A percentile compares a stretch with the other conserved stretches of the same genome.
These are phyloP conservation scores for Aspergillus eucalypticola DNA, from an alignment of 2,329 filamentous ascomycete species.

Conservation along the genomic window DNA sequence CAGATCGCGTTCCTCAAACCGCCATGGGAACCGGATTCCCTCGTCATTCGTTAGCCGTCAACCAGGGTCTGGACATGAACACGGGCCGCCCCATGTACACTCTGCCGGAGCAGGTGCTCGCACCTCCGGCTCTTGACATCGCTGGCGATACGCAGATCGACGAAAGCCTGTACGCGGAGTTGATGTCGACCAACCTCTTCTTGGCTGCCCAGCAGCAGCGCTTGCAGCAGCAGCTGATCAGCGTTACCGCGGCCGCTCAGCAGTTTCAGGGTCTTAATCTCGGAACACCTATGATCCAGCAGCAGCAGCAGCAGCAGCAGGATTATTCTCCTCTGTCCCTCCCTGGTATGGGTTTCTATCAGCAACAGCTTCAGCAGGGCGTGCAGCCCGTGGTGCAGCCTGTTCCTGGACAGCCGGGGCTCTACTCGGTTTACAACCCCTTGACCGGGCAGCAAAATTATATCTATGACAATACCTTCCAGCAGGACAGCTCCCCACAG, in stretches of 20 bases:
- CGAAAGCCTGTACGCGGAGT: conserved; percentile 79
- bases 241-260: conserved; percentile 77
- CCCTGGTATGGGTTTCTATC: conserved; percentile 60
- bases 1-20: conserved; percentile 58
- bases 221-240: conserved; percentile 88
- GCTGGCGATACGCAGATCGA: conserved; percentile 73
- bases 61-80: conserved; percentile 41
- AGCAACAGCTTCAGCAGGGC: conserved; percentile 67
- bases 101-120: conserved; percentile 70
- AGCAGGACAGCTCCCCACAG: conserved; percentile 44
- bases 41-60: conserved; percentile 41
- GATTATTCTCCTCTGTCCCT: conserved; percentile 55
- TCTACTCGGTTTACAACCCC: conserved; percentile 83
- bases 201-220: conserved; percentile 93
- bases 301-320: conserved; percentile 51
- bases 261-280: conserved; percentile 78
- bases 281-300: conserved; percentile 46
- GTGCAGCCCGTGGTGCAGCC: conserved; percentile 65
- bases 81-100: conserved; percentile 62
- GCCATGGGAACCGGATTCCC: conserved; percentile 58
- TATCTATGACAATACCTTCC: conserved; percentile 68
- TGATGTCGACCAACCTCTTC: conserved; percentile 88
- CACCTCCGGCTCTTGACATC: conserved; percentile 75
- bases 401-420: conserved; percentile 68
- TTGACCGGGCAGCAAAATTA: conserved; percentile 81